Conservation (phyloP, 1,284 basidiomycete species). For the Ustilago tritici region DNA sequence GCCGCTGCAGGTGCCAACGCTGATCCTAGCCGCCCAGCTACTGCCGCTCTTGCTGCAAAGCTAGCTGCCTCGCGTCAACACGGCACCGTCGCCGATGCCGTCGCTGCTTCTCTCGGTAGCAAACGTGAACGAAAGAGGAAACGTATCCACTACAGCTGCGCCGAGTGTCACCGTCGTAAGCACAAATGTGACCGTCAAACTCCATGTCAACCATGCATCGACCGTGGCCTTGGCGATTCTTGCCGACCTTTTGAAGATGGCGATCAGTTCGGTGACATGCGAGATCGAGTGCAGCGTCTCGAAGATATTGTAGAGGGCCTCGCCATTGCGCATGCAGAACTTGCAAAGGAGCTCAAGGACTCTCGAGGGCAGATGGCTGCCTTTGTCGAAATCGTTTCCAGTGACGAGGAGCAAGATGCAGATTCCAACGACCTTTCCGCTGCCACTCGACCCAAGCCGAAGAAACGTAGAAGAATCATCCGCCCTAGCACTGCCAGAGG, state of each 20-base stretch:
- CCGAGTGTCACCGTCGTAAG: constrained; percentile 65
- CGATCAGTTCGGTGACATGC: constrained; percentile 64
- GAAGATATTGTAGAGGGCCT: constrained; percentile 67
- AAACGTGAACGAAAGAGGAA: constrained; percentile 61
- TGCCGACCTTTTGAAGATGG: constrained; percentile 65
- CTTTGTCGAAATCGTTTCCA: constrained; percentile 46
- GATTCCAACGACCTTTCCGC: constrained; percentile 27
- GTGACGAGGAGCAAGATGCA: constrained; percentile 43
- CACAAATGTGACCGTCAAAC: constrained; percentile 67
- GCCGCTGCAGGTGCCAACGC: constrained; percentile 37
- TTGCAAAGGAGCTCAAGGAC: constrained; percentile 59
- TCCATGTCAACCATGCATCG: constrained; percentile 64
- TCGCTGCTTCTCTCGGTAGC: constrained; percentile 59
- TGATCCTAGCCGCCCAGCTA: constrained; percentile 34
- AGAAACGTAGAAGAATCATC: constrained; percentile 50
- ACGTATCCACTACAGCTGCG: constrained; percentile 66
- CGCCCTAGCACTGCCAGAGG: constrained; percentile 51
- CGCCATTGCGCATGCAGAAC: constrained; percentile 59
- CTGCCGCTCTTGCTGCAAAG: constrained; percentile 36
- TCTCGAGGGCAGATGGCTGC: constrained; percentile 42
- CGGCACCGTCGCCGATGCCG: constrained; percentile 58
- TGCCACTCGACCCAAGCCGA: constrained; percentile 29
- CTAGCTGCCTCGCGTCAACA: constrained; percentile 32
- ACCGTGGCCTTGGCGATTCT: constrained; percentile 61
- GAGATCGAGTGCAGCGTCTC: constrained; percentile 61